phyloP scores from a whole-genome alignment of 495 filamentous ascomycete species.

The Cercophora samala region DNA sequence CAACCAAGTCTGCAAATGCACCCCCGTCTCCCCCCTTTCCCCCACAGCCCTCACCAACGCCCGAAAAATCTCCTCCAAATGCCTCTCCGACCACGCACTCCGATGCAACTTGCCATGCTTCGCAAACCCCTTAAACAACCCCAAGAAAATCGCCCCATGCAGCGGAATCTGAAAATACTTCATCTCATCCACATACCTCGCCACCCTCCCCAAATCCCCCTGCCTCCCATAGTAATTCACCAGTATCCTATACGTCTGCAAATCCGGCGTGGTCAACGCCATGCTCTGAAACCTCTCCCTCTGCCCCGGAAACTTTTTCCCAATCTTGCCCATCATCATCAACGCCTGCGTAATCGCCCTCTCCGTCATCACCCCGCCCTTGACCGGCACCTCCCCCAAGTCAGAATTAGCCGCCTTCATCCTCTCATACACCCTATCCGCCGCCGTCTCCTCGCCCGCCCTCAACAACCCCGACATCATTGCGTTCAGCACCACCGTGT shows the following conservation, averaged over 20 bases:
- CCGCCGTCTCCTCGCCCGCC: constrained; percentile 65
- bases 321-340: constrained; percentile 47
- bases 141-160: constrained; percentile 60
- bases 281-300: constrained; percentile 48
- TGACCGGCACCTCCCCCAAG: constrained; percentile 33
- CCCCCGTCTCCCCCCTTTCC: constrained; percentile 33
- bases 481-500: constrained; percentile 81
- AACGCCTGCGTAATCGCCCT: constrained; percentile 56
- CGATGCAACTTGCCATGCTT: constrained; percentile 63
- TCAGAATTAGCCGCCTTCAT: constrained; percentile 63
- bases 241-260: constrained; percentile 63
- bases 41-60: constrained; percentile 41
- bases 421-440: constrained; percentile 72
- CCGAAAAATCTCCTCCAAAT: constrained; percentile 47
- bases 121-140: constrained; percentile 72
- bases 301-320: constrained; percentile 39
- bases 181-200: constrained; percentile 65
- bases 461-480: constrained; percentile 74
- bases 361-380: constrained; percentile 41
- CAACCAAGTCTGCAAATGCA: constrained; percentile 51
- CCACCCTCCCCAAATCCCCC: constrained; percentile 57
- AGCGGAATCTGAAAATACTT: constrained; percentile 51
- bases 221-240: constrained; percentile 53
- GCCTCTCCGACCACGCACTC: constrained; percentile 50
- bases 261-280: constrained; percentile 57